Percentiles rank a stretch among this genome's conserved stretches.
phyloP scores from a whole-genome alignment of 2,329 filamentous ascomycete species.

The Celoporthe dispersa region DNA sequence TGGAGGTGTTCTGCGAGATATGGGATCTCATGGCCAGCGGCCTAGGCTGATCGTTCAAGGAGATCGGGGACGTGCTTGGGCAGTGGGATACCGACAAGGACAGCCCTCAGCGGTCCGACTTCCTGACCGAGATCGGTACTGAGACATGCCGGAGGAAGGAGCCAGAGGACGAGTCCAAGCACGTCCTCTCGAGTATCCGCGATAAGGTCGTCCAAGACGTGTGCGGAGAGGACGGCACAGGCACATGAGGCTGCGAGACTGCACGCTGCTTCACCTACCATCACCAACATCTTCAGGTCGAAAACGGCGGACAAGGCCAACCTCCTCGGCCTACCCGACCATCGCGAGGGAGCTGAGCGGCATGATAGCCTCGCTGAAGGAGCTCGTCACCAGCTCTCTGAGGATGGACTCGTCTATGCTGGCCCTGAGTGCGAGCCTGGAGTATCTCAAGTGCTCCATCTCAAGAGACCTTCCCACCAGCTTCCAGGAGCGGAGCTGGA shows the following conservation, averaged over 20 bases:
- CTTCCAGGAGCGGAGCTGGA: slow-evolving; percentile 75
- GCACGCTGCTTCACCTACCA: slow-evolving; percentile 67
- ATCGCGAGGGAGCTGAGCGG: slow-evolving; percentile 59
- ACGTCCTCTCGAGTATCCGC: slow-evolving; percentile 64
- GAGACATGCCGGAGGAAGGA: slow-evolving; percentile 61
- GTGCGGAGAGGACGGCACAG: slow-evolving; percentile 68
- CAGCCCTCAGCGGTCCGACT: slow-evolving; percentile 62
- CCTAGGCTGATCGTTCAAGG: slow-evolving; percentile 61
- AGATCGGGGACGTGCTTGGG: slow-evolving; percentile 63
- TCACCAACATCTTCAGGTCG: slow-evolving; percentile 53
- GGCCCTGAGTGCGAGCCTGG: slow-evolving; percentile 63
- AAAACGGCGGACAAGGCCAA: slow-evolving; percentile 47
- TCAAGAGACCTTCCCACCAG: slow-evolving; percentile 65
- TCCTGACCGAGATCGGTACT: slow-evolving; percentile 65
- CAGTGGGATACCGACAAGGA: slow-evolving; percentile 57
- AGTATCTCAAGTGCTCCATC: slow-evolving; percentile 69
- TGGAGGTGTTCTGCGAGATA: slow-evolving; percentile 65
- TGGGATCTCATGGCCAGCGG: slow-evolving; percentile 66
- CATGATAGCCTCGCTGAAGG: slow-evolving; percentile 56
- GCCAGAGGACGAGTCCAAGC: slow-evolving; percentile 40
- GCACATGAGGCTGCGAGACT: slow-evolving; percentile 65
- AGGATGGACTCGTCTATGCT: slow-evolving; percentile 65
- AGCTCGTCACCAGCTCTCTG: slow-evolving; percentile 57
- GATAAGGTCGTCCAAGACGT: slow-evolving; percentile 76
- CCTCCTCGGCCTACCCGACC: slow-evolving; percentile 36